phyloP scores from a whole-genome alignment of 2,329 filamentous ascomycete genomes.

The Colletotrichum lini region DNA sequence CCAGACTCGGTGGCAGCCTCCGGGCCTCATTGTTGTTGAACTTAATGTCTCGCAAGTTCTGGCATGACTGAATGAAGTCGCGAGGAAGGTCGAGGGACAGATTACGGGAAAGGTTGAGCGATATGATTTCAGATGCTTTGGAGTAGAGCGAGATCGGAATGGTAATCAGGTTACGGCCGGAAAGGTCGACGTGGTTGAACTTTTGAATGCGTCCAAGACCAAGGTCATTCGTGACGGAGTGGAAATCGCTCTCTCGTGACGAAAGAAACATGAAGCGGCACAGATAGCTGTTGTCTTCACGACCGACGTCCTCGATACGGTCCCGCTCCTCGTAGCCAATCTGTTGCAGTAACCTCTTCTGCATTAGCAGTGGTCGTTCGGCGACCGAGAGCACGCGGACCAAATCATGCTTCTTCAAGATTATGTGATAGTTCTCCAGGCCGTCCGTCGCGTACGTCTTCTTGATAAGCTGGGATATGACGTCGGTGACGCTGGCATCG shows the following conservation, averaged over 20 bases:
- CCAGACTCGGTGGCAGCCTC: conserved; percentile 86
- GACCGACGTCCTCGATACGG: conserved; percentile 90
- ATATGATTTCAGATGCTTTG: conserved; percentile 92
- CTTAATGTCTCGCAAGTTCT: conserved; percentile 93
- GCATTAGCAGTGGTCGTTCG: conserved; percentile 90
- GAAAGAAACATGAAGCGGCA: conserved; percentile 97
- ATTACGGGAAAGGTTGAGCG: conserved; percentile 93
- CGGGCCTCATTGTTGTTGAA: conserved; percentile 95
- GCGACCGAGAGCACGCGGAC: conserved; percentile 83
- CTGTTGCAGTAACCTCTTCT: conserved; percentile 91
- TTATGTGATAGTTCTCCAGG: conserved; percentile 94
- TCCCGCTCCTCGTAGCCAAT: conserved; percentile 91
- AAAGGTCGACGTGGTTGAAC: conserved; percentile 93
- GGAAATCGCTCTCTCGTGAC: conserved; percentile 86
- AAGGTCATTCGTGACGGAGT: conserved; percentile 77
- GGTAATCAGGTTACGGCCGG: conserved; percentile 90
- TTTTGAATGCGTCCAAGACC: conserved; percentile 88
- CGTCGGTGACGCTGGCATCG: conserved; percentile 87
- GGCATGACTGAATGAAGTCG: conserved; percentile 96
- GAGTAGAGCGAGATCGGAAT: conserved; percentile 96
- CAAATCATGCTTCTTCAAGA: conserved; percentile 93
- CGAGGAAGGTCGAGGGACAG: conserved; percentile 92
- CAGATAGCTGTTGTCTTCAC: conserved; percentile 97
- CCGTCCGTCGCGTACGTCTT: conserved; percentile 95
- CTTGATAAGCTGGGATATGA: conserved; percentile 91